Conservation (phyloP, 1,284 basidiomycete genomes). For the Cutaneotrichosporon sp. region DNA sequence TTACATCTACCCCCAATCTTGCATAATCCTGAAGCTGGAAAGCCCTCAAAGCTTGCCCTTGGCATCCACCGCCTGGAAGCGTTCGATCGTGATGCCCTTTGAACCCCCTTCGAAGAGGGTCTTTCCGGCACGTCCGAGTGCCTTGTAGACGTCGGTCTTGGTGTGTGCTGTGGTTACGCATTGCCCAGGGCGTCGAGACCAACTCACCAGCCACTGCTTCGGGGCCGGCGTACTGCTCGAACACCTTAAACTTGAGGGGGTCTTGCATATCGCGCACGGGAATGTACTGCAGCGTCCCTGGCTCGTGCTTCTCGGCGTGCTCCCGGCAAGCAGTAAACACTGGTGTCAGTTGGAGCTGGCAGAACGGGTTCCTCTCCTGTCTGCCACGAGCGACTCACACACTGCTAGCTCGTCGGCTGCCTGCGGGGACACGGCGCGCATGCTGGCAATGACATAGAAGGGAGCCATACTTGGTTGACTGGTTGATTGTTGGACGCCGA, state of each 20-base stretch:
- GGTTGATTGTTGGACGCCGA: neutral
- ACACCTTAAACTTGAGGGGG: constrained; percentile 12
- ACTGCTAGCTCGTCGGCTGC: neutral
- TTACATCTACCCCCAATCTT: too few relatives aligned
- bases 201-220: constrained; percentile 11
- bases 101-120: constrained; percentile 6
- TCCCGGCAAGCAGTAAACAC: neutral
- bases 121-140: constrained; percentile 5
- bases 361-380: too few relatives aligned
- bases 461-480: neutral
- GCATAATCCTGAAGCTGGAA: too few relatives aligned
- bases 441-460: constrained; percentile 1
- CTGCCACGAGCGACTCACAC: neutral
- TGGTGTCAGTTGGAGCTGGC: neutral
- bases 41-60: constrained; percentile 1
- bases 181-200: constrained; percentile 5
- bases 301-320: constrained; percentile 10
- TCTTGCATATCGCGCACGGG: constrained; percentile 8
- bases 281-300: constrained; percentile 8
- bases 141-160: constrained; percentile 1
- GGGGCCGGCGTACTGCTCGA: constrained; percentile 13
- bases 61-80: neutral
- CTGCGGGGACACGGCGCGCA: neutral
- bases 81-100: constrained; percentile 6
- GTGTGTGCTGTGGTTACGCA: constrained; percentile 11